A percentile compares a stretch with the other conserved stretches of the same genome.
Evolutionary conservation across 2,329 filamentous ascomycete genomes (phyloP).

Genomic region (Aspergillus sergii): DNA sequence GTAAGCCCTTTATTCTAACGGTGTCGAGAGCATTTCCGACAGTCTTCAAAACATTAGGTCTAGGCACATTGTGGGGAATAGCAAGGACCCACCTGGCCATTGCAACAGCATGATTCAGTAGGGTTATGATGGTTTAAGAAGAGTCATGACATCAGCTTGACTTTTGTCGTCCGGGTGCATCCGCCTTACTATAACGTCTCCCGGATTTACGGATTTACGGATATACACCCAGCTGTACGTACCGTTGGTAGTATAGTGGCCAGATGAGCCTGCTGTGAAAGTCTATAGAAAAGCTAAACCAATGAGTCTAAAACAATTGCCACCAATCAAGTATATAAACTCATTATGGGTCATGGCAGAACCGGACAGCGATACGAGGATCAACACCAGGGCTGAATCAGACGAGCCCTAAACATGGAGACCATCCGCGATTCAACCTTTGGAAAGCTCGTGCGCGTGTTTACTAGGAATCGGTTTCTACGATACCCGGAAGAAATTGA

Average conservation of each 20-base stretch:
- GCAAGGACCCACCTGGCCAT: neutral
- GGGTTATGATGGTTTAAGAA: neutral
- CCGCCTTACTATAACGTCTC: neutral
- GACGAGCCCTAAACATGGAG: slow-evolving; percentile 7
- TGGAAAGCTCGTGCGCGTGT: slow-evolving; percentile 24
- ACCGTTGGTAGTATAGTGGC: neutral
- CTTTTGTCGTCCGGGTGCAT: neutral
- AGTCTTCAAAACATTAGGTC: neutral
- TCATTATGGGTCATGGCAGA: neutral
- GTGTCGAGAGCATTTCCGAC: neutral
- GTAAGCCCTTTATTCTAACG: neutral
- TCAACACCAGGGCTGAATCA: neutral
- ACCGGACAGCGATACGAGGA: neutral
- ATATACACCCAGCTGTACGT: neutral
- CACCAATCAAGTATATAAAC: neutral
- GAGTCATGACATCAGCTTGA: neutral
- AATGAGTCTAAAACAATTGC: neutral
- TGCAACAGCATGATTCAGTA: neutral
- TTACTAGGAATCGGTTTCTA: slow-evolving; percentile 11
- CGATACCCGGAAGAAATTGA: slow-evolving; percentile 25
- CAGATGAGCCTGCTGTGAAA: neutral
- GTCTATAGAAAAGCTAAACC: neutral
- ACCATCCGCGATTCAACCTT: slow-evolving; percentile 25
- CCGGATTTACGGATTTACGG: neutral
- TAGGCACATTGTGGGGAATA: neutral